Percentiles rank a stretch among this genome's conserved stretches.
Conservation (phyloP, 1,284 basidiomycete genomes). For the Rhodofomes roseus region DNA sequence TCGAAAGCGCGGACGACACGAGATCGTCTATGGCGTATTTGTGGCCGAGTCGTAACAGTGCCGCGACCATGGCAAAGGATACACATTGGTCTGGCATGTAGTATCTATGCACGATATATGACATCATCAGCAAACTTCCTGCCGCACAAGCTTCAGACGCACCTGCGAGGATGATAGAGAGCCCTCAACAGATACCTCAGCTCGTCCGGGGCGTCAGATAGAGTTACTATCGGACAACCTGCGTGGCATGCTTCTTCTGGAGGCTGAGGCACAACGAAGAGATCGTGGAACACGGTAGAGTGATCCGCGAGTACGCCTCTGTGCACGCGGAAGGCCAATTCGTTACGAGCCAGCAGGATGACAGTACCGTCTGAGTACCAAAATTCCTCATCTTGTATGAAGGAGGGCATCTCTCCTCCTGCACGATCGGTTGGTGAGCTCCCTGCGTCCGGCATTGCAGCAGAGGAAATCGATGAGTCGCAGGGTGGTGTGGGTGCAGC, state of each 20-base stretch:
- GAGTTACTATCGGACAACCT: background rate
- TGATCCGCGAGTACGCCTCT: slow-evolving; percentile 2
- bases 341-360: background rate
- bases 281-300: background rate
- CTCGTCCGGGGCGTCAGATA: background rate
- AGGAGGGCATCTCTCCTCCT: background rate
- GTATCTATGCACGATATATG: background rate
- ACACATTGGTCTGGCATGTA: background rate
- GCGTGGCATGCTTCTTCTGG: background rate
- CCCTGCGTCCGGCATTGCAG: background rate
- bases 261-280: slow-evolving; percentile 1
- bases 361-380: slow-evolving; percentile 2
- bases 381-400: background rate
- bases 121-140: background rate
- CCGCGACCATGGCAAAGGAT: slow-evolving; percentile 1
- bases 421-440: no score
- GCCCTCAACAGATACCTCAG: background rate
- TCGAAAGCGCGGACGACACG: slow-evolving; percentile 6
- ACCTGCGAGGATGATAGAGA: slow-evolving; percentile 1
- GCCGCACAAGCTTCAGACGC: background rate
- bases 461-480: background rate
- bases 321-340: slow-evolving; percentile 1
- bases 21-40: slow-evolving; percentile 12
- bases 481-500: no score
- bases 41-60: slow-evolving; percentile 11